These are phyloP conservation scores for Sporothrix euskadiensis DNA, from an alignment of 2,329 filamentous ascomycete genomes.

Conservation along the genomic window DNA sequence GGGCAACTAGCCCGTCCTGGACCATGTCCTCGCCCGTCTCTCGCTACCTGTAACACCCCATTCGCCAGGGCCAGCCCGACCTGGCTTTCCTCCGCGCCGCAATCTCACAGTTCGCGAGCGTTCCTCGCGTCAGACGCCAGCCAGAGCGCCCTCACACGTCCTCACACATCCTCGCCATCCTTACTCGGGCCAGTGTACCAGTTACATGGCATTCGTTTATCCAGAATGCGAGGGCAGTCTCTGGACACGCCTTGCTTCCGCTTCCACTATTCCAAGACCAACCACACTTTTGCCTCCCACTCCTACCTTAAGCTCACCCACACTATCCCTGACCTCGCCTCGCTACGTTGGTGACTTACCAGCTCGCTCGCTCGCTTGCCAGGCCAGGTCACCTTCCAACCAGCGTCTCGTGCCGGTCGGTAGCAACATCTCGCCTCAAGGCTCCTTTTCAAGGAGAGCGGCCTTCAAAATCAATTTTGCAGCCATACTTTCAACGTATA, in stretches of 20 bases:
- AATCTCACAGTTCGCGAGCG: slow-evolving; percentile 26
- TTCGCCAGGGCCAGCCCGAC: slow-evolving; percentile 31
- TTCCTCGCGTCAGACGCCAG: not conserved
- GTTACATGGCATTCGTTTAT: not conserved
- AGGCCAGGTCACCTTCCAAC: not conserved
- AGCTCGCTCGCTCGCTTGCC: slow-evolving; percentile 18
- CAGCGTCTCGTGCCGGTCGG: not conserved
- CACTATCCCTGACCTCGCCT: not conserved
- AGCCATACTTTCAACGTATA: not conserved
- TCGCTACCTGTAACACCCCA: slow-evolving; percentile 35
- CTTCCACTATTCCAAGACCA: not conserved
- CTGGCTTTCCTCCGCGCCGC: slow-evolving; percentile 8
- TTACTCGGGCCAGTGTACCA: not conserved
- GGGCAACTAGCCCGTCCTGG: slow-evolving; percentile 23
- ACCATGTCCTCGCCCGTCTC: slow-evolving; percentile 19
- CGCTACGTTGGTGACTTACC: not conserved
- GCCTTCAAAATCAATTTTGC: not conserved
- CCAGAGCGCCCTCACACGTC: not conserved
- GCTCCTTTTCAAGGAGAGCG: not conserved
- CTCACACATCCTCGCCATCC: not conserved
- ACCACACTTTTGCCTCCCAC: not conserved
- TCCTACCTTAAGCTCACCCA: not conserved
- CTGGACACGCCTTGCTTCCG: not conserved
- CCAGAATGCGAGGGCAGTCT: not conserved
- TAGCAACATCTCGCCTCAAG: not conserved